Conservation (phyloP, 176 grass and related monocot genomes). For the Aegilops speltoides region DNA sequence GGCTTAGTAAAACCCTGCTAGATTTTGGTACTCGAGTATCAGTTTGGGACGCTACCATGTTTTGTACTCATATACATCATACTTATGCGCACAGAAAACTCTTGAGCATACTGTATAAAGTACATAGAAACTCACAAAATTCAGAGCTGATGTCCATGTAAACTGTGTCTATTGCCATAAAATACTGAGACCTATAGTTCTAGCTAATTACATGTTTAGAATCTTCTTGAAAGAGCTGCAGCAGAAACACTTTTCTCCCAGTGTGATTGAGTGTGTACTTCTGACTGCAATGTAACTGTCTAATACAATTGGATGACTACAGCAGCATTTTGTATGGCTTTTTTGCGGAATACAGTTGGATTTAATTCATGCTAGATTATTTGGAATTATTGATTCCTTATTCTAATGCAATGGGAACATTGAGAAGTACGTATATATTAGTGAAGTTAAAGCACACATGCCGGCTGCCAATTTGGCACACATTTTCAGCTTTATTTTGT, state of each 20-base stretch:
- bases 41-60: background rate
- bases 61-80: background rate
- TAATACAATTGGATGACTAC: background rate
- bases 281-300: background rate
- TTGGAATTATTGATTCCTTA: background rate
- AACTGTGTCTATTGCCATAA: background rate
- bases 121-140: background rate
- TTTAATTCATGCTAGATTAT: background rate
- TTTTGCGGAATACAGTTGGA: background rate
- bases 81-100: background rate
- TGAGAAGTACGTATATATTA: background rate
- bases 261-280: background rate
- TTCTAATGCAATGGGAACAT: background rate
- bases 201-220: background rate
- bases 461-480: background rate
- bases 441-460: background rate
- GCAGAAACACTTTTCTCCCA: background rate
- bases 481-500: background rate
- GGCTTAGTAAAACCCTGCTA: conserved; percentile 18
- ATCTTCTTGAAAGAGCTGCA: background rate
- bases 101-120: background rate
- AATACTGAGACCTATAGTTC: background rate
- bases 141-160: conserved; percentile 5
- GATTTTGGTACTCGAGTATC: background rate
- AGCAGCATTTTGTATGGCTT: background rate